Percentiles rank a stretch among this genome's conserved stretches.
Conservation (phyloP, 2,329 filamentous ascomycete genomes). For the Ilyonectria mors-panacis region DNA sequence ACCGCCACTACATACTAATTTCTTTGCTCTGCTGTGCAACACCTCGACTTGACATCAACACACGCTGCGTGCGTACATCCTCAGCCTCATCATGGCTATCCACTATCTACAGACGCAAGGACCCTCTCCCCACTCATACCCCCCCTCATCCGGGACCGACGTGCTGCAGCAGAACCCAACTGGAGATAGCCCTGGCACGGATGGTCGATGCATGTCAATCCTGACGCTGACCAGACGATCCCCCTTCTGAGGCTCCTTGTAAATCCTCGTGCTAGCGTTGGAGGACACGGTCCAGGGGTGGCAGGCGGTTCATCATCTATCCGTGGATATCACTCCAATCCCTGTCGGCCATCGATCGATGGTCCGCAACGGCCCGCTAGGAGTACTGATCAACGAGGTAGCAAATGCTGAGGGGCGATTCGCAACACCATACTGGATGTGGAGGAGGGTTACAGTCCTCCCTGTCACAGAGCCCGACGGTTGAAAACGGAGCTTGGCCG, state of each 20-base stretch:
- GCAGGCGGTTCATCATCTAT: constrained; percentile 8
- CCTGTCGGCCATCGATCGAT: constrained; percentile 26
- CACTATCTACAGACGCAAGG: background rate
- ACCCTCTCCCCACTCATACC: background rate
- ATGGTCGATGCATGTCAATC: constrained; percentile 38
- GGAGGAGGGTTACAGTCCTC: constrained; percentile 5
- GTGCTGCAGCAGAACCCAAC: constrained; percentile 40
- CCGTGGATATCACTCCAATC: constrained; percentile 15
- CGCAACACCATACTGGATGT: background rate
- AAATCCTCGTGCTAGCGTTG: constrained; percentile 19
- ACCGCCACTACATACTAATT: background rate
- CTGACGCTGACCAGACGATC: constrained; percentile 24
- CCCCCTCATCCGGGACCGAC: constrained; percentile 17
- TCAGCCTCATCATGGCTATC: constrained; percentile 23
- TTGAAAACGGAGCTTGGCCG: constrained; percentile 8
- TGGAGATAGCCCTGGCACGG: constrained; percentile 39
- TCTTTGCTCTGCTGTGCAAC: constrained; percentile 12
- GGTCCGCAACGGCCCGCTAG: constrained; percentile 32
- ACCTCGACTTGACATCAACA: constrained; percentile 5
- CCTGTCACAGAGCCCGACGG: background rate
- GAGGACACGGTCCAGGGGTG: constrained; percentile 1
- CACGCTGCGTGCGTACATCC: constrained; percentile 4
- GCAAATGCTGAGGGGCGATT: background rate
- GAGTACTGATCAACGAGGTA: background rate
- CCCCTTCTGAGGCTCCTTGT: constrained; percentile 29